A percentile compares a stretch with the other conserved stretches of the same genome.
Conservation (phyloP, 371 early-diverging fungal species). For the Funneliformis caledonium region DNA sequence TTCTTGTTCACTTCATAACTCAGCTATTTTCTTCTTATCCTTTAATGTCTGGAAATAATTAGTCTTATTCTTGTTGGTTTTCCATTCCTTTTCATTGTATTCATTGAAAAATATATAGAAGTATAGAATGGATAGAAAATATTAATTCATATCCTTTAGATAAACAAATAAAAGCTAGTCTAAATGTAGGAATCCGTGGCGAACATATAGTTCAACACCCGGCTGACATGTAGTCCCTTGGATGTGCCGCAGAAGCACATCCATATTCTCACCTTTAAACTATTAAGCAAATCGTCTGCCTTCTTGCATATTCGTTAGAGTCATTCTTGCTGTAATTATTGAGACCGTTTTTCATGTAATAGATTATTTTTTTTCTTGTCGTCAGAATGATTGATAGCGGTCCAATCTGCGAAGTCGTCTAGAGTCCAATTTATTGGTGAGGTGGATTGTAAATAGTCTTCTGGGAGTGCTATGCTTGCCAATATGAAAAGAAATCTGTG, state of each 20-base stretch:
- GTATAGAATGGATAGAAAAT: too few species aligned
- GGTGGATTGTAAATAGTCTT: constrained; percentile 1
- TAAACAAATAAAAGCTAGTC: neutral
- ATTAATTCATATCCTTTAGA: too few species aligned
- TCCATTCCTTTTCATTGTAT: neutral
- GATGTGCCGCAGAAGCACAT: neutral
- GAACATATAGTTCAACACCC: constrained; percentile 4
- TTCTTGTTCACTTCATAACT: neutral
- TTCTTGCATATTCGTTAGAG: neutral
- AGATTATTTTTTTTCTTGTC: constrained; percentile 10
- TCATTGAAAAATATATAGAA: neutral
- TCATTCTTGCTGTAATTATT: neutral
- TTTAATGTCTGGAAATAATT: constrained; percentile 1
- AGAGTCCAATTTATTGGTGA: neutral
- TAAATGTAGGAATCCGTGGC: neutral
- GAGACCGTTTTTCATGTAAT: neutral
- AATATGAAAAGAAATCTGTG: too few species aligned
- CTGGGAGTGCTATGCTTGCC: too few species aligned
- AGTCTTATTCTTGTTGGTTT: neutral
- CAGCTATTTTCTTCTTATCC: constrained; percentile 8
- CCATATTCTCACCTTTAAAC: neutral
- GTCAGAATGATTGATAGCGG: constrained; percentile 15
- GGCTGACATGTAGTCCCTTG: neutral
- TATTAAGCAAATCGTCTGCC: neutral
- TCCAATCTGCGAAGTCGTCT: neutral